These are phyloP conservation scores for Neurospora terricola DNA, from an alignment of 495 filamentous ascomycete genomes.

Conservation along the genomic window DNA sequence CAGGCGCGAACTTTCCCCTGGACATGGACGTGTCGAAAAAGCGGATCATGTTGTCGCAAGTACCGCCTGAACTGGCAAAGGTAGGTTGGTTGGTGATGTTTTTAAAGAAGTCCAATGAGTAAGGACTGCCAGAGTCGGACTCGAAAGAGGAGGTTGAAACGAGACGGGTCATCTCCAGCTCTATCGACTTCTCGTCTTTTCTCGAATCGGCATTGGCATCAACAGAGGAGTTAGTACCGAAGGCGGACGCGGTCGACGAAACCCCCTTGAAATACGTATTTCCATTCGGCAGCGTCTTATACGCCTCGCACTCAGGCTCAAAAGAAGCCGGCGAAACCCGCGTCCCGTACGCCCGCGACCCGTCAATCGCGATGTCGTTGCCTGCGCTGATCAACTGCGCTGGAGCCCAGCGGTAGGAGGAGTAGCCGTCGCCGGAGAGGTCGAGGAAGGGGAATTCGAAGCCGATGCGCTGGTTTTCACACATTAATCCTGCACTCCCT, in stretches of 20 bases:
- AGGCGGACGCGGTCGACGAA: not conserved
- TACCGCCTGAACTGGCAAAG: constrained; percentile 22
- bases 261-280: constrained; percentile 21
- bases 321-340: constrained; percentile 24
- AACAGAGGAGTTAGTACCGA: constrained; percentile 1
- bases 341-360: constrained; percentile 29
- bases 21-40: constrained; percentile 32
- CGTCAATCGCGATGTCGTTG: constrained; percentile 26
- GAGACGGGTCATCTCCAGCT: constrained; percentile 18
- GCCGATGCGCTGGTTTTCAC: constrained; percentile 22
- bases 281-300: constrained; percentile 16
- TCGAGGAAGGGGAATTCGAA: constrained; percentile 39
- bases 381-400: constrained; percentile 25
- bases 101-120: constrained; percentile 23
- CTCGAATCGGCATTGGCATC: not conserved
- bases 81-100: constrained; percentile 36
- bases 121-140: not conserved
- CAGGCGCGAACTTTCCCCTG: constrained; percentile 18
- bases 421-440: constrained; percentile 23
- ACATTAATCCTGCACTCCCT: not conserved
- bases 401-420: constrained; percentile 33
- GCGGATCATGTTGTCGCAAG: constrained; percentile 31
- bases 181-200: constrained; percentile 10
- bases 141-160: constrained; percentile 7
- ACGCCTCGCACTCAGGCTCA: constrained; percentile 31